Percentiles rank a stretch among this genome's conserved stretches.
phyloP scores from a whole-genome alignment of 768 basidiomycete species.

The Myochromella boudieri region DNA sequence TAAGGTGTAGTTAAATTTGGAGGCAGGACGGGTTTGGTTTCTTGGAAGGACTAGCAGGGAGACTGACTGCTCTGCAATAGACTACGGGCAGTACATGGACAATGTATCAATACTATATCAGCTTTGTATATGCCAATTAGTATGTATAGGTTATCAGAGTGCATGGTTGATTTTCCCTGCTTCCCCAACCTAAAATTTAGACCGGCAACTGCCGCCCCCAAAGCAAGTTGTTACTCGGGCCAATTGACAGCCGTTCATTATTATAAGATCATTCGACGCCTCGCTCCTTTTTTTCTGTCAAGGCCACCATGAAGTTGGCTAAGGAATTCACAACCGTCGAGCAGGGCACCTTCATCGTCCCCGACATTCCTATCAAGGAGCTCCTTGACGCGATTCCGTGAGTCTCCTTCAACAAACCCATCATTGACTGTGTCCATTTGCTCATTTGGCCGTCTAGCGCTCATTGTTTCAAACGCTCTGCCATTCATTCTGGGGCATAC shows the following conservation, averaged over 20 bases:
- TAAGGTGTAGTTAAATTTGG: neutral
- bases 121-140: neutral
- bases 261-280: conserved; percentile 13
- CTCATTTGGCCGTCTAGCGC: conserved; percentile 38
- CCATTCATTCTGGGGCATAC: conserved; percentile 74
- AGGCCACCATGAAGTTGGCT: conserved; percentile 31
- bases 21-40: conserved; percentile 65
- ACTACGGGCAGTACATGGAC: neutral
- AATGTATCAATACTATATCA: neutral
- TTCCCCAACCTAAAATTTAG: conserved; percentile 12
- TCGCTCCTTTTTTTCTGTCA: conserved; percentile 9
- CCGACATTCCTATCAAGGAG: conserved; percentile 87
- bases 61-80: conserved; percentile 43
- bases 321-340: conserved; percentile 38
- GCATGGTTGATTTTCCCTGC: neutral
- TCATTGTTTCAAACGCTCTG: conserved; percentile 91
- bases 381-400: conserved; percentile 82
- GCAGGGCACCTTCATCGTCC: conserved; percentile 67
- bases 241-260: conserved; percentile 4
- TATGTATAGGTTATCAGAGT: neutral
- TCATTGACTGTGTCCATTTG: neutral
- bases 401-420: conserved; percentile 27
- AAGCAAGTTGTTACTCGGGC: conserved; percentile 4
- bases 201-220: conserved; percentile 18
- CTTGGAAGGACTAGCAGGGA: conserved; percentile 57